phyloP scores from a whole-genome alignment of 2,329 filamentous ascomycete species.

The Microcera coccophila region DNA sequence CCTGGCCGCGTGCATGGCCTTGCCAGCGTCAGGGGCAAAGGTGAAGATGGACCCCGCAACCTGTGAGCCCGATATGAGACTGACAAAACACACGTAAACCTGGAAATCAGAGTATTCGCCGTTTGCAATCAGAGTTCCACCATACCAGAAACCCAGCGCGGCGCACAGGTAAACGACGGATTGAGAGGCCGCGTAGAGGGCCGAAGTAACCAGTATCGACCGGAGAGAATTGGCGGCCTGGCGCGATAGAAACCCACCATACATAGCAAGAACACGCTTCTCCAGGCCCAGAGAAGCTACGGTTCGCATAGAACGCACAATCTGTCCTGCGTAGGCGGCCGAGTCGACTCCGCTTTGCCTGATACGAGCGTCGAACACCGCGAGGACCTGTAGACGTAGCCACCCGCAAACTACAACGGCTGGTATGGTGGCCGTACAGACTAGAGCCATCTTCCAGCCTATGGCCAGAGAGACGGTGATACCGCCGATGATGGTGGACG shows the following conservation, averaged over 20 bases:
- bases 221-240: neutral
- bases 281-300: constrained; percentile 10
- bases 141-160: constrained; percentile 30
- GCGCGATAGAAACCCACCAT: neutral
- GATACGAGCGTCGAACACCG: constrained; percentile 5
- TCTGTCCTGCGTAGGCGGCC: constrained; percentile 11
- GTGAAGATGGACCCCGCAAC: neutral
- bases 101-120: constrained; percentile 9
- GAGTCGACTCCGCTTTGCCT: constrained; percentile 2
- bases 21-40: constrained; percentile 1
- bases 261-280: neutral
- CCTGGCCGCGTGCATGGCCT: neutral
- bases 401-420: constrained; percentile 39
- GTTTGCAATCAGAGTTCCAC: constrained; percentile 4
- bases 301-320: constrained; percentile 11
- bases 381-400: constrained; percentile 33
- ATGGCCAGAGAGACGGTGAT: constrained; percentile 20
- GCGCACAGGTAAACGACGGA: constrained; percentile 25
- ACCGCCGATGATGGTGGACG: constrained; percentile 7
- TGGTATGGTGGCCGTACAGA: constrained; percentile 39
- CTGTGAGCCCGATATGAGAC: neutral
- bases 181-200: constrained; percentile 12
- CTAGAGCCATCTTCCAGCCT: constrained; percentile 44
- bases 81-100: constrained; percentile 25
- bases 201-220: neutral